Evolutionary conservation across 2,329 filamentous ascomycete species (phyloP).

Genomic region (Cytospora chrysosperma): DNA sequence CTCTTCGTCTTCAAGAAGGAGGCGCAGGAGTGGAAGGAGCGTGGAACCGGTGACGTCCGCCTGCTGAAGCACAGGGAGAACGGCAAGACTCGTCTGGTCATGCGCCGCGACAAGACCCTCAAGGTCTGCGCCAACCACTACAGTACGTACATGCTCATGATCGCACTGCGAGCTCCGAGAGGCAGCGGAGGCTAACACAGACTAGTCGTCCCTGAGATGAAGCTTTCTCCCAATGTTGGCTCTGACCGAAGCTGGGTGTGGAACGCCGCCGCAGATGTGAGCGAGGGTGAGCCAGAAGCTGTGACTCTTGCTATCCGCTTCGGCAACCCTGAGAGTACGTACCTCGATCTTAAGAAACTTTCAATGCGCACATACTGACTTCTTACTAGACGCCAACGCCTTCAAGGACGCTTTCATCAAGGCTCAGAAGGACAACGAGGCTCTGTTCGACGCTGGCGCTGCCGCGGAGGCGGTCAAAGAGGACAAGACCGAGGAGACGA

Average conservation of each 20-base stretch:
- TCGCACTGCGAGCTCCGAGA: too few species aligned
- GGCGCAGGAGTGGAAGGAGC: constrained; percentile 96
- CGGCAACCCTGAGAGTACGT: constrained; percentile 93
- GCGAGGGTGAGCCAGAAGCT: constrained; percentile 95
- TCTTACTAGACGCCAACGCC: constrained; percentile 76
- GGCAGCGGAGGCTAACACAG: constrained; percentile 1
- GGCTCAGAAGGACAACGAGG: constrained; percentile 94
- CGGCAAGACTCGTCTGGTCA: constrained; percentile 94
- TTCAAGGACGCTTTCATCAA: constrained; percentile 99
- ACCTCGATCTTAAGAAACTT: neutral
- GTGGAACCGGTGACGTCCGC: constrained; percentile 92
- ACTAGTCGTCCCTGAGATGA: constrained; percentile 95
- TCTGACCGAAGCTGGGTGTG: constrained; percentile 99
- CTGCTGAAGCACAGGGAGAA: constrained; percentile 99
- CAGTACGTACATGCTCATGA: constrained; percentile 59
- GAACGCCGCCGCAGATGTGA: constrained; percentile 97
- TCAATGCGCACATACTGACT: constrained; percentile 29
- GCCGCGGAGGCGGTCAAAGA: constrained; percentile 34
- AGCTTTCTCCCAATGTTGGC: constrained; percentile 95
- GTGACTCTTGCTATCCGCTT: constrained; percentile 96
- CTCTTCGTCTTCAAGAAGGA: constrained; percentile 97
- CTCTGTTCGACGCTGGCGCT: constrained; percentile 62
- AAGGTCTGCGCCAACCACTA: constrained; percentile 99
- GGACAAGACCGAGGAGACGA: constrained; percentile 32
- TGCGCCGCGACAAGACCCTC: constrained; percentile 99